phyloP scores from a whole-genome alignment of 768 basidiomycete genomes.

The Trametes elegans region DNA sequence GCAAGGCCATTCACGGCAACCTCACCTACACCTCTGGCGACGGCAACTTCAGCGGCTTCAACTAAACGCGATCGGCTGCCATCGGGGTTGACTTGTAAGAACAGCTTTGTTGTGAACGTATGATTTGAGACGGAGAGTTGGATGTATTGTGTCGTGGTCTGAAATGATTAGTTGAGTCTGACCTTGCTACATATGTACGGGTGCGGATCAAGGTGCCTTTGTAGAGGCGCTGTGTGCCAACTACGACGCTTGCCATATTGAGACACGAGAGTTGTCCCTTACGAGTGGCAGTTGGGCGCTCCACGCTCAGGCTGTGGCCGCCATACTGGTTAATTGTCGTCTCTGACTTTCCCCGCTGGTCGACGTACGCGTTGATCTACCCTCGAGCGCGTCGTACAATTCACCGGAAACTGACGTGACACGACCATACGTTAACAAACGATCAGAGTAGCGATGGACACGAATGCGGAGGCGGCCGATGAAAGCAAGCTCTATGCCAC shows the following conservation, averaged over 20 bases:
- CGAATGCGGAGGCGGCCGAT: constrained; percentile 46
- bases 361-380: too few relatives aligned
- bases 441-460: constrained; percentile 30
- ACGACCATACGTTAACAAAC: background rate
- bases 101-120: background rate
- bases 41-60: background rate
- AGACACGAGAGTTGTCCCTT: background rate
- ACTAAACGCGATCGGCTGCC: background rate
- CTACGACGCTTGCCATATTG: background rate
- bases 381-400: too few relatives aligned
- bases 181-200: background rate
- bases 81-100: background rate
- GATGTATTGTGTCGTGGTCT: background rate
- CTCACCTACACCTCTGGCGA: background rate
- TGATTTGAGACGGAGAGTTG: background rate
- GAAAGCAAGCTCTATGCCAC: constrained; percentile 43
- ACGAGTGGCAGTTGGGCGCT: background rate
- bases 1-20: background rate
- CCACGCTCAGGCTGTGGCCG: too few relatives aligned
- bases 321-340: too few relatives aligned
- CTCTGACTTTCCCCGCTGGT: too few relatives aligned
- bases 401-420: background rate
- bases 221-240: background rate
- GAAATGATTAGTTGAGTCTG: background rate
- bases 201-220: background rate